Conservation (phyloP, 768 basidiomycete species). For the Tylopilus subfusipes region DNA sequence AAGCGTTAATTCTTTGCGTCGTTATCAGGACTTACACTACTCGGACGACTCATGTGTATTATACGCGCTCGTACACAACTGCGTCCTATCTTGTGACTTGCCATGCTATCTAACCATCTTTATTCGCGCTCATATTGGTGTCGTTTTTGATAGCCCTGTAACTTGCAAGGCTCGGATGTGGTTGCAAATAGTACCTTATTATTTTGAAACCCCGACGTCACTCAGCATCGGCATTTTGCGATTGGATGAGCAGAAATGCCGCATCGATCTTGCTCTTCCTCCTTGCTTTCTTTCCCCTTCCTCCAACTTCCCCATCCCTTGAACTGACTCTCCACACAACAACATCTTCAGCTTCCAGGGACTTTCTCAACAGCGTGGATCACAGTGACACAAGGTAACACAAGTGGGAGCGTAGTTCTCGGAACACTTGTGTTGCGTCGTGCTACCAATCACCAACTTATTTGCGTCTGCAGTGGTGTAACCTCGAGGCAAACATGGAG, state of each 20-base stretch:
- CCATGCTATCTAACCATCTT: too few relatives aligned
- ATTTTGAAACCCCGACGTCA: not conserved
- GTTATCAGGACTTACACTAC: not conserved
- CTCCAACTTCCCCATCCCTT: not conserved
- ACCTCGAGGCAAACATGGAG: too few relatives aligned
- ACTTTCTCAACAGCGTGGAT: too few relatives aligned
- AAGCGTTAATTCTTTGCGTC: slow-evolving; percentile 47
- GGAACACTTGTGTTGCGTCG: slow-evolving; percentile 34
- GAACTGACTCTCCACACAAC: too few relatives aligned
- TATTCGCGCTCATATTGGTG: too few relatives aligned
- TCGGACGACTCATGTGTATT: not conserved
- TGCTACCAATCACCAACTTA: slow-evolving; percentile 8
- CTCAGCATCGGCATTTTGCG: not conserved
- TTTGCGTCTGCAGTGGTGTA: too few relatives aligned
- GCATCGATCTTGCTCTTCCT: not conserved
- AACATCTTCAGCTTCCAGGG: too few relatives aligned
- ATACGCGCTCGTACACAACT: not conserved
- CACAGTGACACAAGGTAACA: slow-evolving; percentile 20
- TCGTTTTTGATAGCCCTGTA: not conserved
- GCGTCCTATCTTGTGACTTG: not conserved
- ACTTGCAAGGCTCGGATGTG: too few relatives aligned
- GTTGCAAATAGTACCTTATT: too few relatives aligned
- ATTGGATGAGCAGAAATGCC: not conserved
- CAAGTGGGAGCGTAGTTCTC: slow-evolving; percentile 48
- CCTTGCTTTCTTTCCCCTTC: not conserved